Conservation (phyloP, 129 eudicot genomes). For the Flaveria trinervia region DNA sequence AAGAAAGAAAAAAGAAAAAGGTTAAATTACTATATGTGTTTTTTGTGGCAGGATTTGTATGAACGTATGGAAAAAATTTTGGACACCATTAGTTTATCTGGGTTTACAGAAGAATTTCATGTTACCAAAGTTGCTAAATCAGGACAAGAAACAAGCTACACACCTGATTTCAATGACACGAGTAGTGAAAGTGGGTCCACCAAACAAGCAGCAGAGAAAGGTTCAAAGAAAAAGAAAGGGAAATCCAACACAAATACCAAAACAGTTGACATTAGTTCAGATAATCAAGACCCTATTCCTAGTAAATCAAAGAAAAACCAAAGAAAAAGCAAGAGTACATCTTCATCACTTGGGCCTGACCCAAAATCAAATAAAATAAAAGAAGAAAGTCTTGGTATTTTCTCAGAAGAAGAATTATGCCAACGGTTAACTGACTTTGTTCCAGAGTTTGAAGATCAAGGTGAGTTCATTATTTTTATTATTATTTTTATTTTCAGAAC, state of each 20-base stretch:
- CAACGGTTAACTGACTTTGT: constrained; percentile 52
- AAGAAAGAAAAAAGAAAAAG: background rate
- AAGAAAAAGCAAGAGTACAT: constrained; percentile 65
- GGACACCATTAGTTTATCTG: constrained; percentile 51
- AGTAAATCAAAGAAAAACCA: constrained; percentile 81
- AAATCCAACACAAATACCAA: constrained; percentile 59
- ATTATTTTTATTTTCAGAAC: background rate
- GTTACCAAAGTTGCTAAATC: constrained; percentile 43
- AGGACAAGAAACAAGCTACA: constrained; percentile 49
- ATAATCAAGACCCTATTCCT: constrained; percentile 57
- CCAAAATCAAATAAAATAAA: constrained; percentile 56
- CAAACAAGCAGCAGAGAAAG: constrained; percentile 64
- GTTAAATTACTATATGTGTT: constrained; percentile 5
- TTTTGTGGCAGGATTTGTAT: constrained; percentile 59
- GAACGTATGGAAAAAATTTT: constrained; percentile 76
- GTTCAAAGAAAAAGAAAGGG: constrained; percentile 84
- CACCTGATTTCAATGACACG: constrained; percentile 53
- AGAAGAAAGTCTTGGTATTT: constrained; percentile 45
- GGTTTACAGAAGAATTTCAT: constrained; percentile 35
- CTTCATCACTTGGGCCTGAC: constrained; percentile 57
- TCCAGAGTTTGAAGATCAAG: constrained; percentile 96
- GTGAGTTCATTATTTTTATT: constrained; percentile 34
- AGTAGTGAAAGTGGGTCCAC: constrained; percentile 45
- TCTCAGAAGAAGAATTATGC: constrained; percentile 73
- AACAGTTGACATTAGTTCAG: constrained; percentile 50